Evolutionary conservation across 1,139 yeast genomes (phyloP).

Genomic region (Blastobotrys persicus): DNA sequence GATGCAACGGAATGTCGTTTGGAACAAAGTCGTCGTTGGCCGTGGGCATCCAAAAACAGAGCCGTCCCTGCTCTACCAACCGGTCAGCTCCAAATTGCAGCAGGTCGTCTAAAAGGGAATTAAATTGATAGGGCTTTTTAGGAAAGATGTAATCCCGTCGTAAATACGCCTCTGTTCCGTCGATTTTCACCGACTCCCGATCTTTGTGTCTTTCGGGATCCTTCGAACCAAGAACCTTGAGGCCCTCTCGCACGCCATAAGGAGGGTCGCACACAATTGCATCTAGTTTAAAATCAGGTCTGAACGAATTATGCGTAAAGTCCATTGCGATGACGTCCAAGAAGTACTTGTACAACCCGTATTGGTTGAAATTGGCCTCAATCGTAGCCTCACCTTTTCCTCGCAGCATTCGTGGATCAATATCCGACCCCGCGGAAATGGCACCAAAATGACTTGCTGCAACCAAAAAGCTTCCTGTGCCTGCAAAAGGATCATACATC

Average conservation of each 20-base stretch:
- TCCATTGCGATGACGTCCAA: constrained; percentile 88
- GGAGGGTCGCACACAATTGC: constrained; percentile 96
- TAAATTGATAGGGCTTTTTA: constrained; percentile 83
- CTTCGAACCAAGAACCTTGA: constrained; percentile 86
- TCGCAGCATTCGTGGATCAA: constrained; percentile 77
- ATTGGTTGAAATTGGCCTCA: constrained; percentile 69
- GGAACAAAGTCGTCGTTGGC: constrained; percentile 81
- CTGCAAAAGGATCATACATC: constrained; percentile 92
- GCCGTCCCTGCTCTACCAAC: constrained; percentile 69
- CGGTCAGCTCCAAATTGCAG: constrained; percentile 68
- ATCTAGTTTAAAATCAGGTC: constrained; percentile 62
- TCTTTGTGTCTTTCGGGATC: constrained; percentile 61
- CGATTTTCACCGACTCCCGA: constrained; percentile 64
- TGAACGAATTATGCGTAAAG: constrained; percentile 84
- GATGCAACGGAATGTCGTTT: constrained; percentile 78
- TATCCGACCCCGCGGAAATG: constrained; percentile 80
- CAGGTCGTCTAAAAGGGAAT: constrained; percentile 71
- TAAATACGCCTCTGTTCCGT: constrained; percentile 75
- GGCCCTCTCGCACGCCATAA: constrained; percentile 94
- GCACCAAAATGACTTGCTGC: constrained; percentile 90
- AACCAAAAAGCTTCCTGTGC: constrained; percentile 91
- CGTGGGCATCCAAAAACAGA: constrained; percentile 98
- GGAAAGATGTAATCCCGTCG: constrained; percentile 88
- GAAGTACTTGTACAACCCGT: constrained; percentile 55
- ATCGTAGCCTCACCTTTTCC: constrained; percentile 66